Conservation (phyloP, 345 rosid species). For the Arabidopsis thaliana region DNA sequence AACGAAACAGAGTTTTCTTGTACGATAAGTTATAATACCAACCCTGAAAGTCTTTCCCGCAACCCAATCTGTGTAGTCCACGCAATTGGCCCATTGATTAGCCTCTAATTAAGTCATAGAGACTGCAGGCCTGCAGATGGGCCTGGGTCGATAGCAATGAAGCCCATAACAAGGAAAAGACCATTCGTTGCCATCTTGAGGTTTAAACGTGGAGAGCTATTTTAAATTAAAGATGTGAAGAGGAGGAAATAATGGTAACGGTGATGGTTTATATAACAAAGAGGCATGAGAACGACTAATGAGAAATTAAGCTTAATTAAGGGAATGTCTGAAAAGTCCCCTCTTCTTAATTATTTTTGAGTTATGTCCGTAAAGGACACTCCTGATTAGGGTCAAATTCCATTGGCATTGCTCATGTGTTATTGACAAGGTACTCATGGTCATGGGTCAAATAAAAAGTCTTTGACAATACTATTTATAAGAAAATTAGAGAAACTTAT, state of each 20-base stretch:
- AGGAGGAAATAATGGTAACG: background rate
- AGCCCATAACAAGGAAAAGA: slow-evolving; percentile 4
- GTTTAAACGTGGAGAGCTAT: background rate
- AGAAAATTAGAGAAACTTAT: too few species aligned
- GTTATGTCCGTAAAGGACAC: background rate
- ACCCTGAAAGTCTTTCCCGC: slow-evolving; percentile 42
- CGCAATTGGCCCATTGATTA: background rate
- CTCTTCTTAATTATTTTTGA: background rate
- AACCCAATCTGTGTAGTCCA: slow-evolving; percentile 38
- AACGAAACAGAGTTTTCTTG: background rate
- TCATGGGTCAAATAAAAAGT: too few species aligned
- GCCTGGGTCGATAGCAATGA: slow-evolving; percentile 28
- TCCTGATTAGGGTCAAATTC: slow-evolving; percentile 12
- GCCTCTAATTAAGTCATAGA: slow-evolving; percentile 3
- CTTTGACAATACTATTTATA: too few species aligned
- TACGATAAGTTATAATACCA: slow-evolving; percentile 29
- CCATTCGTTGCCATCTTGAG: background rate
- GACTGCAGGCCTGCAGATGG: background rate
- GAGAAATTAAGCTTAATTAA: background rate
- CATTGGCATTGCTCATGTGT: background rate
- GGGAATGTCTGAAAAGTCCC: background rate
- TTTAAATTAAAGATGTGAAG: background rate
- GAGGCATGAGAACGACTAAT: background rate
- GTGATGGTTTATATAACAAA: background rate
- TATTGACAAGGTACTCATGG: too few species aligned